Base-by-base conservation (phyloP, 192 early-diverging fungal genomes). In the Glomus cerebriforme region DNA sequence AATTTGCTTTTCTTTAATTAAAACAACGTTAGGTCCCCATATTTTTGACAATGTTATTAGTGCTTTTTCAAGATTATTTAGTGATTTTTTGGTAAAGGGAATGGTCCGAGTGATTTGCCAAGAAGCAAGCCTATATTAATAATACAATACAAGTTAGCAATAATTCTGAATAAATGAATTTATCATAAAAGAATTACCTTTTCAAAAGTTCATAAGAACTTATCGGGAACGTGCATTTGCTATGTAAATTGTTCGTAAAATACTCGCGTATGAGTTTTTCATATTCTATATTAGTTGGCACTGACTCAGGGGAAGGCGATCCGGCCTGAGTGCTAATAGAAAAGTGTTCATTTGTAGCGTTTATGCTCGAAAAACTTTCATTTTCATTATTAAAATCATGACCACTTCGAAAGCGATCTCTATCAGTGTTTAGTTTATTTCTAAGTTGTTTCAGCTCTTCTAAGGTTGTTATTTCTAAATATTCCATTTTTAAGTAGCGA, bases 11-110 rank as follows among this genome's bases (percentile, higher is more conserved):
- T 76, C 74, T 79, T 79, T 70, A 19, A 79, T 19, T 43, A 34
- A 49, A 19, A 79, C 37, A 13, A 59, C 43, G 32, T 79, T 79
- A 8, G 79, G 79, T 26, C 79, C 79, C 79, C 79, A 79, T 17
- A 26, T 79, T 22, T 79, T 62, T 49, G 73, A 31, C 10, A 79
- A 29, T 29, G 35, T 35, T 19, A 34, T 75, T 35, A 79, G 34
- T 29, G 79, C 73, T 17, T n/a, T 32, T 45, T 79, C 79, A 13
- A 79, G 73, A 15, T 62, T 75, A 39, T 76, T 43, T 43, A 76
- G 19, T 17, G 74, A 76, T 32, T 0, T 39, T 63, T 76, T 31
- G 22, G 54, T 63, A 63, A 76, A 76, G 15, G 74, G 59, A 39
- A 76, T 76, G 7, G 19, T 13, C 3, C 13, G 32, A 76, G 19